Conservation (phyloP, 176 grass and related monocot genomes). For the Lolium perenne region DNA sequence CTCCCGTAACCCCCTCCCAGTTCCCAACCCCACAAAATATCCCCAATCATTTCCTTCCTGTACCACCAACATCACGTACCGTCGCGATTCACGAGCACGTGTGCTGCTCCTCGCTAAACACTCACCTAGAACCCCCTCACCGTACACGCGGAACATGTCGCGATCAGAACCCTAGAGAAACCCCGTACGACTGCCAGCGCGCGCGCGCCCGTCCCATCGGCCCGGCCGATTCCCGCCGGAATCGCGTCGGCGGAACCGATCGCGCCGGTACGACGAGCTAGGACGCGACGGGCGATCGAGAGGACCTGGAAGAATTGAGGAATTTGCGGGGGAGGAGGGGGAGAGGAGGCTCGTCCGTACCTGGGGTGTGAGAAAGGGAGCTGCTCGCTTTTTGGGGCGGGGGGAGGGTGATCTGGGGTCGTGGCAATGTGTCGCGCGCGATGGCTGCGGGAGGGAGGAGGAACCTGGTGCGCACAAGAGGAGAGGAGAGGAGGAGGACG, state of each 20-base stretch:
- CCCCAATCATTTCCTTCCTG: constrained; percentile 29
- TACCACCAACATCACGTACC: constrained; percentile 10
- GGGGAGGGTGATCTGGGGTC: neutral
- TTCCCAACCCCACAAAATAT: constrained; percentile 40
- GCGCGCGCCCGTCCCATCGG: constrained; percentile 19
- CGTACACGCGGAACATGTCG: neutral
- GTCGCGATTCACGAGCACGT: constrained; percentile 23
- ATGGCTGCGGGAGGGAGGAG: neutral
- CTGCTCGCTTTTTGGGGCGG: neutral
- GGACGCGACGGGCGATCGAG: constrained; percentile 2
- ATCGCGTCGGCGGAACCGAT: neutral
- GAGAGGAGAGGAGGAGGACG: constrained; percentile 43
- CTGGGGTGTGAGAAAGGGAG: constrained; percentile 28
- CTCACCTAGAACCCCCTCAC: neutral
- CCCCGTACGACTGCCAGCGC: neutral
- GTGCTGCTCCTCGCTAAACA: constrained; percentile 34
- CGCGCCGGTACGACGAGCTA: neutral
- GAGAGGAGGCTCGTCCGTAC: neutral
- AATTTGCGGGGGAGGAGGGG: neutral
- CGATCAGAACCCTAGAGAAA: constrained; percentile 48
- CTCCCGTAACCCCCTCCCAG: neutral
- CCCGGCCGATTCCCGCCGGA: neutral
- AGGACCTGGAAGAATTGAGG: neutral
- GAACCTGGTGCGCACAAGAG: constrained; percentile 48
- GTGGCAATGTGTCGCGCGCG: constrained; percentile 25